Percentiles rank a stretch among this genome's conserved stretches.
phyloP scores from a whole-genome alignment of 2,329 filamentous ascomycete species.

The Claviceps africana region DNA sequence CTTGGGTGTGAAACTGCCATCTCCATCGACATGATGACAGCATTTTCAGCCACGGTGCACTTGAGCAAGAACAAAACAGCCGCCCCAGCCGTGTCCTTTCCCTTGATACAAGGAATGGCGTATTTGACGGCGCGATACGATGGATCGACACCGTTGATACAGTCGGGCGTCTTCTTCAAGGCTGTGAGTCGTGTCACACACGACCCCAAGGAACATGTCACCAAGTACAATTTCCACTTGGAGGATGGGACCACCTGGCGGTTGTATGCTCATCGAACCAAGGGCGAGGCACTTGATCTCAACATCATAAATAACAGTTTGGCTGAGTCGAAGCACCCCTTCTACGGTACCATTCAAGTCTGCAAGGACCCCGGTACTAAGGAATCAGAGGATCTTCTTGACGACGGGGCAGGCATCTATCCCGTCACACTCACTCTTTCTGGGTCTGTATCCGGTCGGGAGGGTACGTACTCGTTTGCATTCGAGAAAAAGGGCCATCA shows the following conservation, averaged over 20 bases:
- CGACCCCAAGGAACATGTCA: constrained; percentile 48
- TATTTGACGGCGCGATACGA: constrained; percentile 70
- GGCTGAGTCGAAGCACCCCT: constrained; percentile 51
- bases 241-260: constrained; percentile 67
- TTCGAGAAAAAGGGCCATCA: constrained; percentile 59
- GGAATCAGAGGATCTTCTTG: constrained; percentile 52
- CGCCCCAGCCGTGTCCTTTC: constrained; percentile 55
- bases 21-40: constrained; percentile 38
- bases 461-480: constrained; percentile 57
- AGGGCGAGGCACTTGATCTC: constrained; percentile 50
- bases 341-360: constrained; percentile 69
- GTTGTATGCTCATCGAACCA: constrained; percentile 55
- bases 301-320: constrained; percentile 50
- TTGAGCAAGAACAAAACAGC: constrained; percentile 41
- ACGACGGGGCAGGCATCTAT: constrained; percentile 64
- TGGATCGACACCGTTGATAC: constrained; percentile 55
- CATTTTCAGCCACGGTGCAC: constrained; percentile 52
- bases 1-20: constrained; percentile 46
- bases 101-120: constrained; percentile 77
- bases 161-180: constrained; percentile 61
- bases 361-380: constrained; percentile 54
- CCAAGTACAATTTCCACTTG: constrained; percentile 62
- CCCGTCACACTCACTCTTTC: constrained; percentile 49
- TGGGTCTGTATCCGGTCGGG: constrained; percentile 43
- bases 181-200: constrained; percentile 44